A percentile compares a stretch with the other conserved stretches of the same genome.
Conservation (phyloP, 2,329 filamentous ascomycete genomes). For the Sphaerostilbella broomeana region DNA sequence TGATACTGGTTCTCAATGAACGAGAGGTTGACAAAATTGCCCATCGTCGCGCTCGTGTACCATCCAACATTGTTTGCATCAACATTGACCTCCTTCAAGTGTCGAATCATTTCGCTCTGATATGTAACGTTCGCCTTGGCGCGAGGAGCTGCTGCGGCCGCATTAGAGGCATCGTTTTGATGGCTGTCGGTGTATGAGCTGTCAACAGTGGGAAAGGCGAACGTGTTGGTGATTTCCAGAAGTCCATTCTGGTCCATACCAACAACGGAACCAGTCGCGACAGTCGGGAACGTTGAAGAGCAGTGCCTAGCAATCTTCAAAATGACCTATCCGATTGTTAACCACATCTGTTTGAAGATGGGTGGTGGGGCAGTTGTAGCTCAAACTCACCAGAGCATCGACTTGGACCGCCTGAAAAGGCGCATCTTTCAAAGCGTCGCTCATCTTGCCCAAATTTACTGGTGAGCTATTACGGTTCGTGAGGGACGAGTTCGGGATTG, state of each 20-base stretch:
- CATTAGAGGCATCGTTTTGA: conserved; percentile 66
- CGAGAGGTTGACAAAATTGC: conserved; percentile 91
- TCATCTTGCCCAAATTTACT: conserved; percentile 41
- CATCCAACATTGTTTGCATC: conserved; percentile 97
- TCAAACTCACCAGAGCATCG: conserved; percentile 73
- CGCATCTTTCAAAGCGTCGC: conserved; percentile 55
- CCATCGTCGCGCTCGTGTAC: conserved; percentile 98
- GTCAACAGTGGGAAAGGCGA: conserved; percentile 85
- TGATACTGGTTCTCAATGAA: conserved; percentile 97
- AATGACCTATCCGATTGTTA: conserved; percentile 57
- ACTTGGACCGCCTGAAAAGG: conserved; percentile 85
- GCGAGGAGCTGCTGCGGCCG: conserved; percentile 81
- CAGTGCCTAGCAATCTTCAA: conserved; percentile 99
- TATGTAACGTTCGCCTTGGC: conserved; percentile 85
- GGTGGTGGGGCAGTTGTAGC: conserved; percentile 28
- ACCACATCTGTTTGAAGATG: conserved; percentile 20
- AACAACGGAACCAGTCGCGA: conserved; percentile 82
- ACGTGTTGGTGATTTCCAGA: conserved; percentile 89
- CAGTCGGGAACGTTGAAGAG: conserved; percentile 78
- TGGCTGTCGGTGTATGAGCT: conserved; percentile 64
- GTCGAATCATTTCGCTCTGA: conserved; percentile 95
- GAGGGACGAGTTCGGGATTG: conserved; percentile 19
- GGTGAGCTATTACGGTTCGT: too few relatives aligned
- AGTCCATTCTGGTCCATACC: conserved; percentile 81
- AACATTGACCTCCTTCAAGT: conserved; percentile 93